phyloP scores from a whole-genome alignment of 495 filamentous ascomycete species.

The Bacidia gigantensis region DNA sequence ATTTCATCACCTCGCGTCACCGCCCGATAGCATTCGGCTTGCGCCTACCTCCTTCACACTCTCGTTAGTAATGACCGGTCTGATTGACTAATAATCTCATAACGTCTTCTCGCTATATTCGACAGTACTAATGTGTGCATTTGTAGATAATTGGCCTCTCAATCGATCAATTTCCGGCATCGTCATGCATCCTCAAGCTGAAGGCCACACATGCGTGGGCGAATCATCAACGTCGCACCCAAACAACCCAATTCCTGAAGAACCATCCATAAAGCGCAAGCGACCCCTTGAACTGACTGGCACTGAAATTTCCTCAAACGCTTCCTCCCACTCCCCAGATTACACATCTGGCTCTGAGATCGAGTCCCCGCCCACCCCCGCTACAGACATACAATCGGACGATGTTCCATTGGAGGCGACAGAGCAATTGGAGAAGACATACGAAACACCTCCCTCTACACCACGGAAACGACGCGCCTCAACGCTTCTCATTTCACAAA shows the following conservation, averaged over 20 bases:
- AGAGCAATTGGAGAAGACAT: slow-evolving; percentile 23
- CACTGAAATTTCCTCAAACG: slow-evolving; percentile 20
- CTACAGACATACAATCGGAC: slow-evolving; percentile 38
- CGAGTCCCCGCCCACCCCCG: slow-evolving; percentile 36
- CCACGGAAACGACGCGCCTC: slow-evolving; percentile 55
- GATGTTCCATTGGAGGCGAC: slow-evolving; percentile 19
- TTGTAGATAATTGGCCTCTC: too few species aligned
- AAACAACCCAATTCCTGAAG: slow-evolving; percentile 42
- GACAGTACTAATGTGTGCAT: too few species aligned
- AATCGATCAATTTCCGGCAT: too few species aligned
- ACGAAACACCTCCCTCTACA: slow-evolving; percentile 17
- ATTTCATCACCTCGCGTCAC: background rate
- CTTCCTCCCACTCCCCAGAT: slow-evolving; percentile 29
- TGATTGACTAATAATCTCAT: too few species aligned
- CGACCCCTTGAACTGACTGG: slow-evolving; percentile 10
- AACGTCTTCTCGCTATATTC: too few species aligned
- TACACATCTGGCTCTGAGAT: slow-evolving; percentile 28
- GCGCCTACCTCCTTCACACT: background rate
- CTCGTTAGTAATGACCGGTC: background rate
- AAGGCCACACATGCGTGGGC: slow-evolving; percentile 22
- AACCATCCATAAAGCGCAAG: slow-evolving; percentile 30
- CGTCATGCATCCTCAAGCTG: slow-evolving; percentile 6
- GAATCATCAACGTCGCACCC: slow-evolving; percentile 40
- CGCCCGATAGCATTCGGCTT: background rate
- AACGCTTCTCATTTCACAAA: slow-evolving; percentile 65